phyloP scores from a whole-genome alignment of 768 basidiomycete genomes.

The Kwoniella sp. region DNA sequence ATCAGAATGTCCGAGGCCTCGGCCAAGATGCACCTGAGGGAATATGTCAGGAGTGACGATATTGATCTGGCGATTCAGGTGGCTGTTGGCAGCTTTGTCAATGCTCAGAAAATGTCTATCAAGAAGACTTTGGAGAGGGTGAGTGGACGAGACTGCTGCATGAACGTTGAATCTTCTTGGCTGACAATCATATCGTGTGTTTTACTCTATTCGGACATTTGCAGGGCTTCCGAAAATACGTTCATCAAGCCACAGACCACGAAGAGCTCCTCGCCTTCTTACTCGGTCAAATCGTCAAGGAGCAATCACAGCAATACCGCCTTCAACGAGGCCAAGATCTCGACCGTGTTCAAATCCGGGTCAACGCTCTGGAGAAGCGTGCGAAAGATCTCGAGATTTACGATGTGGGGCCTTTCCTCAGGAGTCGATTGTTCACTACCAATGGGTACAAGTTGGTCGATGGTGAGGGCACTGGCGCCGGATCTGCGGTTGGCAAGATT shows the following conservation, averaged over 20 bases:
- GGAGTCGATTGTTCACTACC: constrained; percentile 75
- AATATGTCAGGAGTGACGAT: constrained; percentile 93
- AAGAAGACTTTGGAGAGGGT: constrained; percentile 97
- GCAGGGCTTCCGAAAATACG: constrained; percentile 94
- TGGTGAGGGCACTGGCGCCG: constrained; percentile 18
- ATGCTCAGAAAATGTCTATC: constrained; percentile 95
- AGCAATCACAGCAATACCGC: constrained; percentile 7
- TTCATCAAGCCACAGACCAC: constrained; percentile 91
- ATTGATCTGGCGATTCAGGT: constrained; percentile 97
- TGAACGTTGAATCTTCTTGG: no score
- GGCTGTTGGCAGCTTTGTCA: constrained; percentile 91
- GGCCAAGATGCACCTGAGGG: constrained; percentile 95
- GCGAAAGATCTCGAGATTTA: constrained; percentile 97
- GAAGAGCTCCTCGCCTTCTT: constrained; percentile 94
- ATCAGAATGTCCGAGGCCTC: constrained; percentile 98
- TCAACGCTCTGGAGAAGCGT: constrained; percentile 81
- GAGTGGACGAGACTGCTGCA: constrained; percentile 57
- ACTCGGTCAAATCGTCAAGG: constrained; percentile 80
- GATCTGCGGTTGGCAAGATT: constrained; percentile 7
- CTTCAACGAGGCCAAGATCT: constrained; percentile 66
- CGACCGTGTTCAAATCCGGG: constrained; percentile 70
- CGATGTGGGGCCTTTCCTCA: constrained; percentile 81
- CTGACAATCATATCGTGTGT: no score
- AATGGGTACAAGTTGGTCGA: constrained; percentile 77
- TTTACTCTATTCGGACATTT: no score